Evolutionary conservation across 2,329 filamentous ascomycete genomes (phyloP).

Genomic region (Paraphaeosphaeria minitans): DNA sequence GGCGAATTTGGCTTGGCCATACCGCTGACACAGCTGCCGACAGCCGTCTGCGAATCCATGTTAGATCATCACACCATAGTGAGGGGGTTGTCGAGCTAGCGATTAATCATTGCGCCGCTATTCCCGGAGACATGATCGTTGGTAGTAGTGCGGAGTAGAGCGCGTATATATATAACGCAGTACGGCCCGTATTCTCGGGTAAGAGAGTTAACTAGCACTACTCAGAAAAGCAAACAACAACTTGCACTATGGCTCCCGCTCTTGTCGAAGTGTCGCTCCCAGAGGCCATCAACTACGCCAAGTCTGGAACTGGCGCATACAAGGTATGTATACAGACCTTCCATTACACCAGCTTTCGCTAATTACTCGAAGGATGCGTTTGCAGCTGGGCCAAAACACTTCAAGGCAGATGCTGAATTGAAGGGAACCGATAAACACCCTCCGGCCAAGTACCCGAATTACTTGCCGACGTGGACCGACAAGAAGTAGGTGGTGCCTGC

Average conservation of each 20-base stretch:
- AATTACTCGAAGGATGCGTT: constrained; percentile 48
- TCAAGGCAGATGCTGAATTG: constrained; percentile 58
- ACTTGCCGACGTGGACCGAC: constrained; percentile 74
- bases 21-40: constrained; percentile 1
- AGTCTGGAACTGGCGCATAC: constrained; percentile 42
- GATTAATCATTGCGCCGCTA: background rate
- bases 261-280: constrained; percentile 46
- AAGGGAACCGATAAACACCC: constrained; percentile 60
- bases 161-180: constrained; percentile 1
- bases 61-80: constrained; percentile 1
- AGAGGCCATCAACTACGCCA: constrained; percentile 28
- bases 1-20: background rate
- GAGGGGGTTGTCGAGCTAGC: constrained; percentile 8
- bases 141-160: background rate
- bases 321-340: constrained; percentile 12
- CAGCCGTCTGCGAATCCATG: constrained; percentile 2
- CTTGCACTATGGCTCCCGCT: constrained; percentile 49
- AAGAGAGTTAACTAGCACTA: background rate
- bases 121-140: background rate
- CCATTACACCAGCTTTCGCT: background rate
- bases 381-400: constrained; percentile 49
- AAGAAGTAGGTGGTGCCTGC: constrained; percentile 24
- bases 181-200: background rate
- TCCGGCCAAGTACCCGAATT: constrained; percentile 70
- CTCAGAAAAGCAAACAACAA: background rate